Percentiles rank a stretch among this genome's conserved stretches.
phyloP scores from a whole-genome alignment of 192 early-diverging fungal genomes.

The Umbelopsis sp. region DNA sequence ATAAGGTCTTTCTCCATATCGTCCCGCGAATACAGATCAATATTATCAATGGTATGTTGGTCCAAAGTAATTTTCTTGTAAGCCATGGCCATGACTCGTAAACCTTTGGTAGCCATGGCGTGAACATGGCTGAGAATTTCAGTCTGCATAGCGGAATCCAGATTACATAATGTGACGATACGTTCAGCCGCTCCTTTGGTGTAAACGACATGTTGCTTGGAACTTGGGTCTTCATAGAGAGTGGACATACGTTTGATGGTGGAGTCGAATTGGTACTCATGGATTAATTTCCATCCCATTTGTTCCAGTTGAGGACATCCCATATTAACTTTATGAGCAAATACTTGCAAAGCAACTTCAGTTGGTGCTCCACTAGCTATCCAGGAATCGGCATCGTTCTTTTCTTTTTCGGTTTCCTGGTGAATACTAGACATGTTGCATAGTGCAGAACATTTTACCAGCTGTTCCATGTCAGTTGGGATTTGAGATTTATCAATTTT shows the following conservation, averaged over 20 bases:
- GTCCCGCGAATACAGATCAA: constrained; percentile 40
- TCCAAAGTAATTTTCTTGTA: constrained; percentile 49
- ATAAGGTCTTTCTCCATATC: constrained; percentile 67
- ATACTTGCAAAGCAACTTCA: constrained; percentile 89
- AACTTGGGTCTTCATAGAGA: constrained; percentile 48
- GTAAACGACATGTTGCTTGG: constrained; percentile 51
- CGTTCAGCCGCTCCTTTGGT: constrained; percentile 93
- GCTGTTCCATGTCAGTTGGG: constrained; percentile 23
- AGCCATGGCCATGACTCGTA: constrained; percentile 87
- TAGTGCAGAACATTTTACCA: constrained; percentile 66
- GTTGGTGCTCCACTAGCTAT: constrained; percentile 88
- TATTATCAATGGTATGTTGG: constrained; percentile 29
- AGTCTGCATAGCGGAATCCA: constrained; percentile 31
- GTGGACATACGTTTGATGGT: constrained; percentile 91
- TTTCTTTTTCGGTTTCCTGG: neutral
- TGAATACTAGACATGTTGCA: constrained; percentile 84
- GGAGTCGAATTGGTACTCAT: constrained; percentile 75
- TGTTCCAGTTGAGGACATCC: constrained; percentile 66
- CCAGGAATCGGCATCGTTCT: constrained; percentile 58
- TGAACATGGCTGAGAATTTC: constrained; percentile 62
- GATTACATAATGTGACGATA: constrained; percentile 69
- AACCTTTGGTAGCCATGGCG: constrained; percentile 71
- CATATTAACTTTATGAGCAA: constrained; percentile 78
- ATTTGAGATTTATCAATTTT: constrained; percentile 21
- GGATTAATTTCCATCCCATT: constrained; percentile 48